Evolutionary conservation across 2,329 filamentous ascomycete genomes (phyloP).

Genomic region (Orbilia oligospora): DNA sequence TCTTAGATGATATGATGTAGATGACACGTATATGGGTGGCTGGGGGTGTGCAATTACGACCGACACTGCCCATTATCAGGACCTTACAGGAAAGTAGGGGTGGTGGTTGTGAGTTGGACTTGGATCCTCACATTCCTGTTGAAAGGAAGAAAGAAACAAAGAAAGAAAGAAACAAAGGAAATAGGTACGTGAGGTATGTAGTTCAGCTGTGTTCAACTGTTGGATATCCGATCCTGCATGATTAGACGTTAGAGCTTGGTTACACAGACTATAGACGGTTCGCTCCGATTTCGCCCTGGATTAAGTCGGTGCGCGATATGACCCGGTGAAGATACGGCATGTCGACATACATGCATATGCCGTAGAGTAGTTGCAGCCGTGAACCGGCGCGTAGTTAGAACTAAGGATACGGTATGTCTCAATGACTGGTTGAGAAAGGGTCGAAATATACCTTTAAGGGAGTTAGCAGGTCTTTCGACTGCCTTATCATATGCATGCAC

Average conservation of each 20-base stretch:
- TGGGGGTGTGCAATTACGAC: neutral
- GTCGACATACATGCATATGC: constrained; percentile 9
- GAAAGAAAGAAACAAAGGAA: too few relatives aligned
- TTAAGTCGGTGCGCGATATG: neutral
- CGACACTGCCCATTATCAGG: constrained; percentile 7
- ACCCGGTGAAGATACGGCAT: constrained; percentile 2
- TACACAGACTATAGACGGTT: constrained; percentile 23
- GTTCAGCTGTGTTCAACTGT: too few relatives aligned
- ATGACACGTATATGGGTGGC: constrained; percentile 29
- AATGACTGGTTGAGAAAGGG: neutral
- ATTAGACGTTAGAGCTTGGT: constrained; percentile 5
- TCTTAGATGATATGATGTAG: constrained; percentile 14
- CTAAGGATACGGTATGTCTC: constrained; percentile 5
- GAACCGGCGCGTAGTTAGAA: neutral
- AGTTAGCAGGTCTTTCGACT: neutral
- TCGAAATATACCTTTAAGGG: neutral
- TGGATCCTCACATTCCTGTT: constrained; percentile 13
- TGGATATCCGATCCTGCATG: constrained; percentile 18
- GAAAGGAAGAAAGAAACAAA: neutral
- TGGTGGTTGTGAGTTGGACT: constrained; percentile 21
- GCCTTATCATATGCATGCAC: neutral
- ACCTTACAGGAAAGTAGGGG: constrained; percentile 9
- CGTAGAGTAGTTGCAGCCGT: neutral
- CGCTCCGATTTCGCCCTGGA: constrained; percentile 16
- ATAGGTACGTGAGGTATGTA: too few relatives aligned